Evolutionary conservation across 306 rosid genomes (phyloP), one percentile per base, ranked within the genome.

Genomic region (Lagenaria siceraria): DNA sequence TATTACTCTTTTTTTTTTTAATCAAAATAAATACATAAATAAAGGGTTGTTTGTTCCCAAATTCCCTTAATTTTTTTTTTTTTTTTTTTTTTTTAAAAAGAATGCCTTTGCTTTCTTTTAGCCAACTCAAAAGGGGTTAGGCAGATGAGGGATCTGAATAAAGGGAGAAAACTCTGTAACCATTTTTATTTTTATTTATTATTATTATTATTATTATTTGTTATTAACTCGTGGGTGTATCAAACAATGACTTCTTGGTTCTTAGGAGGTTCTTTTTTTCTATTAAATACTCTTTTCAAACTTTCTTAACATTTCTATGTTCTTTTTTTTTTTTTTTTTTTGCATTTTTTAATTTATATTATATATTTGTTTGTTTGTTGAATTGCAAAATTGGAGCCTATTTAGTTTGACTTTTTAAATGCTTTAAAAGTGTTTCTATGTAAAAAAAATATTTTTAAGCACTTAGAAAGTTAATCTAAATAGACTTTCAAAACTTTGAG

Each of bases 41-140:
- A n/a, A n/a, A n/a, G n/a, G 43, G 22, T 42, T 42, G 1, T 42
- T 42, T 42, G 70, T 15, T 31, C 43, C 13, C 22, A 62, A 62
- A 62, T 27, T 35, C 15, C 49, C 13, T 18, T n/a, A 35, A 22
- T n/a, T n/a, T n/a, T n/a, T n/a, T n/a, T n/a, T n/a, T n/a, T n/a
- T n/a, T n/a, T n/a, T n/a, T n/a, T n/a, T n/a, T n/a, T n/a, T n/a
- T n/a, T n/a, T n/a, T n/a, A n/a, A n/a, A n/a, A n/a, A n/a, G n/a
- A n/a, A n/a, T n/a, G 4, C 0, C 19, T 4, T 42, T 68, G n/a
- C 54, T 68, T 68, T 68, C 54, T 22, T 68, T 21, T 68, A n/a
- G 74, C 74, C 74, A 68, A 68, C 74, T 68, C 74, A 68, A 68
- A 68, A 68, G 53, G 74, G 53, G 72, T 61, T 61, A 25, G 36